A percentile compares a stretch with the other conserved stretches of the same genome.
Evolutionary conservation across 164 flowering plant genomes (phyloP).

Genomic region (Vitis amurensis): DNA sequence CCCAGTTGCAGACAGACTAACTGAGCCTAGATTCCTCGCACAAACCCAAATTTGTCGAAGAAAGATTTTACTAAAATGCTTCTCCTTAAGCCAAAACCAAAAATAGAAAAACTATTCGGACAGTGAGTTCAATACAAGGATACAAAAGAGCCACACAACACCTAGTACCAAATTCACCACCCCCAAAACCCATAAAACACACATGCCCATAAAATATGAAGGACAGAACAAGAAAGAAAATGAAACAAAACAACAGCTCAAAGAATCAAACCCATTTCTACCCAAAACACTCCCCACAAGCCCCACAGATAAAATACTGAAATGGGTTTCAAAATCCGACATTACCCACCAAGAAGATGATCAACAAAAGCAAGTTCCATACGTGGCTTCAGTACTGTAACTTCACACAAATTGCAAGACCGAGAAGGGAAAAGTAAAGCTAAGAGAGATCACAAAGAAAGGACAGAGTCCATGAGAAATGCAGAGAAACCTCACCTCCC

Average conservation of each 20-base stretch:
- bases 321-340: too few species aligned
- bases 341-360: too few species aligned
- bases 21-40: background rate
- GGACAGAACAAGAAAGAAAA: background rate
- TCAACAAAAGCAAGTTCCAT: too few species aligned
- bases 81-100: background rate
- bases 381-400: too few species aligned
- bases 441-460: background rate
- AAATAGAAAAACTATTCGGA: background rate
- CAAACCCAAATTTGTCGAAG: background rate
- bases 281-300: background rate
- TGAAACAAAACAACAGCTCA: background rate
- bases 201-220: background rate
- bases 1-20: background rate
- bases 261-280: background rate
- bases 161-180: slow-evolving; percentile 2
- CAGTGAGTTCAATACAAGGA: background rate
- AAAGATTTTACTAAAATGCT: background rate
- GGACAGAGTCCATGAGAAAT: background rate
- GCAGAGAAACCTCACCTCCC: slow-evolving; percentile 23
- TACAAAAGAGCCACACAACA: background rate
- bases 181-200: background rate
- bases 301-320: background rate
- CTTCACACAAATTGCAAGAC: too few species aligned
- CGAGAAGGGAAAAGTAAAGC: background rate